These are phyloP conservation scores for Saccharomyces jurei DNA, from an alignment of 805 yeast species.

Conservation along the genomic window DNA sequence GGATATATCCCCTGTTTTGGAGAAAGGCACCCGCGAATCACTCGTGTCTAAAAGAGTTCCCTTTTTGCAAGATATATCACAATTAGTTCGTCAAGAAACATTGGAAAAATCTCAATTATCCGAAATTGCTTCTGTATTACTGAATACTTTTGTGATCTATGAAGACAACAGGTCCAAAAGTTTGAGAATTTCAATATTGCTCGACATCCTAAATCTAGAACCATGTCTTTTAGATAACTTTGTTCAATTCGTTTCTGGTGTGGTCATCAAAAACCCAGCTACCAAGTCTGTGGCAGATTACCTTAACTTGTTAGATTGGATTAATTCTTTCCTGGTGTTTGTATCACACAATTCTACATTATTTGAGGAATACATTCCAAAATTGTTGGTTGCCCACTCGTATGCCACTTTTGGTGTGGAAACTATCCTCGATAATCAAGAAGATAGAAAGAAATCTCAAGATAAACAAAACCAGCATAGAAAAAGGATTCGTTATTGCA, in stretches of 20 bases:
- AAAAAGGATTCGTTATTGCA: constrained; percentile 32
- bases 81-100: constrained; percentile 13
- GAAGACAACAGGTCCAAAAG: constrained; percentile 43
- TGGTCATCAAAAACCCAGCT: constrained; percentile 26
- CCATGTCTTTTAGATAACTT: constrained; percentile 32
- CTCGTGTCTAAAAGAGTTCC: constrained; percentile 21
- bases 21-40: constrained; percentile 18
- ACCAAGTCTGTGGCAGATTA: constrained; percentile 51
- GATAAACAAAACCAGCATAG: constrained; percentile 33
- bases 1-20: constrained; percentile 16
- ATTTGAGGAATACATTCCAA: constrained; percentile 29
- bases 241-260: constrained; percentile 33
- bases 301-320: constrained; percentile 53
- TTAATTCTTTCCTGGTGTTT: constrained; percentile 31
- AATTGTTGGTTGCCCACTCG: constrained; percentile 36
- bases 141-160: constrained; percentile 44
- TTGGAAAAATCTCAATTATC: constrained; percentile 20
- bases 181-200: constrained; percentile 35
- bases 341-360: constrained; percentile 13
- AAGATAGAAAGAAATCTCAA: constrained; percentile 11
- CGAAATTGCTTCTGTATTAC: constrained; percentile 30
- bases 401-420: constrained; percentile 26
- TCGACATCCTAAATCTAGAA: constrained; percentile 29
- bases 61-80: constrained; percentile 19
- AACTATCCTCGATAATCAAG: constrained; percentile 20